Percentiles rank a stretch among this genome's conserved stretches.
phyloP scores from a whole-genome alignment of 768 basidiomycete species.

The Leccinum variicolor region DNA sequence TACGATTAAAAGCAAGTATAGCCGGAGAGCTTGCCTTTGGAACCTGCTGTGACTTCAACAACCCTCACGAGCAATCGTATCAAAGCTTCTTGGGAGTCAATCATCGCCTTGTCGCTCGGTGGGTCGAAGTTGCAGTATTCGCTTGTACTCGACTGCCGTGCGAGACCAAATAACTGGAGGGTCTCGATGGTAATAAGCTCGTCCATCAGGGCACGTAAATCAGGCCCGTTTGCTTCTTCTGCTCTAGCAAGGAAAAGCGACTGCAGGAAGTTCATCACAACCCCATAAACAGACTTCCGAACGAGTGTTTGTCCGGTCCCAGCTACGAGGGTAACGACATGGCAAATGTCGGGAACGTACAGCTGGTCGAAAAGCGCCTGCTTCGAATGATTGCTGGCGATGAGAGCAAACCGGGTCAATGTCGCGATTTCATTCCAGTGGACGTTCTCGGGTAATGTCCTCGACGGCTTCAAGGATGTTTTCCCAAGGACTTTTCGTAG shows the following conservation, averaged over 20 bases:
- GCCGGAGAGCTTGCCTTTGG: conserved; percentile 50
- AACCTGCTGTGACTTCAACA: conserved; percentile 62
- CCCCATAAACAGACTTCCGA: conserved; percentile 78
- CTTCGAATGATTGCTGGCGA: conserved; percentile 65
- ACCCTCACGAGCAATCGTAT: conserved; percentile 60
- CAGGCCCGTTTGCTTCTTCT: conserved; percentile 56
- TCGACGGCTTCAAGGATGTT: conserved; percentile 61
- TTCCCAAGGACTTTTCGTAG: conserved; percentile 79
- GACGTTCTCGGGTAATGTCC: conserved; percentile 61
- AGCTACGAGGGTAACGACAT: conserved; percentile 75
- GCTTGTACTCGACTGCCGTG: conserved; percentile 57
- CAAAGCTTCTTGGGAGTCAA: conserved; percentile 68
- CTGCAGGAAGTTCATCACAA: conserved; percentile 80
- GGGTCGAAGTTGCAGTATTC: conserved; percentile 64
- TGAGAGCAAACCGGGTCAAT: conserved; percentile 69
- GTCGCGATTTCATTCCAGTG: conserved; percentile 83
- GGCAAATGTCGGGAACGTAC: conserved; percentile 79
- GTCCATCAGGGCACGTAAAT: conserved; percentile 60
- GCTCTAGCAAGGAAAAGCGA: conserved; percentile 59
- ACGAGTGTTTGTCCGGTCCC: conserved; percentile 71
- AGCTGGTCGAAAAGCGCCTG: conserved; percentile 66
- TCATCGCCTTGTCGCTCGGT: conserved; percentile 46
- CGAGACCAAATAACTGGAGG: conserved; percentile 72
- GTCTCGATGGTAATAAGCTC: conserved; percentile 54
- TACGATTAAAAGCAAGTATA: not conserved